phyloP scores from a whole-genome alignment of 305 asterid genomes.

The Withania somnifera region DNA sequence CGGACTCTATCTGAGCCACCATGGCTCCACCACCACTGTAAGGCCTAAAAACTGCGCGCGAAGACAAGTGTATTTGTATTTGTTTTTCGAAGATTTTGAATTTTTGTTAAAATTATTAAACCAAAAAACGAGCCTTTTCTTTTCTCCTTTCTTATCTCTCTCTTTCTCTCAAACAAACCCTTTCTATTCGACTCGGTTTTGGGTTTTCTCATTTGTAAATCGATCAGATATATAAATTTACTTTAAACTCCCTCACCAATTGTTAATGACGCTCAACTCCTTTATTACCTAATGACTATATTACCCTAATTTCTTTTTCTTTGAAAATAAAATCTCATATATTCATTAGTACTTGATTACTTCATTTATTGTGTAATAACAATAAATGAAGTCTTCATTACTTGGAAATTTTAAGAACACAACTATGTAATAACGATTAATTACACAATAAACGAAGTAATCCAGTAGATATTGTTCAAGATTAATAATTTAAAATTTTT shows the following conservation, averaged over 20 bases:
- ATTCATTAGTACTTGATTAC: background rate
- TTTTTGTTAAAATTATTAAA: background rate
- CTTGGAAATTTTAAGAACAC: too few species aligned
- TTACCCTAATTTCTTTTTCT: background rate
- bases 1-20: slow-evolving; percentile 8
- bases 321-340: background rate
- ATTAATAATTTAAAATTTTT: too few species aligned
- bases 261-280: background rate
- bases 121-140: background rate
- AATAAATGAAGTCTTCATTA: background rate
- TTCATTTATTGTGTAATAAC: background rate
- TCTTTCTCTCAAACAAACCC: background rate
- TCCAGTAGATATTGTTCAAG: too few species aligned
- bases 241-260: background rate
- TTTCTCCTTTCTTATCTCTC: background rate
- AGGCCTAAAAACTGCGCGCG: slow-evolving; percentile 7
- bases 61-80: slow-evolving; percentile 1
- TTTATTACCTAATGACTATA: background rate
- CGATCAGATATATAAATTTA: background rate
- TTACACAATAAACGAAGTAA: too few species aligned
- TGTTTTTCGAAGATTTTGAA: background rate
- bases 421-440: too few species aligned
- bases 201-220: background rate
- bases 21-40: background rate
- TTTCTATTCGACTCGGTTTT: slow-evolving; percentile 2